phyloP scores from a whole-genome alignment of 805 yeast species.

The Jamesozyma piceae region DNA sequence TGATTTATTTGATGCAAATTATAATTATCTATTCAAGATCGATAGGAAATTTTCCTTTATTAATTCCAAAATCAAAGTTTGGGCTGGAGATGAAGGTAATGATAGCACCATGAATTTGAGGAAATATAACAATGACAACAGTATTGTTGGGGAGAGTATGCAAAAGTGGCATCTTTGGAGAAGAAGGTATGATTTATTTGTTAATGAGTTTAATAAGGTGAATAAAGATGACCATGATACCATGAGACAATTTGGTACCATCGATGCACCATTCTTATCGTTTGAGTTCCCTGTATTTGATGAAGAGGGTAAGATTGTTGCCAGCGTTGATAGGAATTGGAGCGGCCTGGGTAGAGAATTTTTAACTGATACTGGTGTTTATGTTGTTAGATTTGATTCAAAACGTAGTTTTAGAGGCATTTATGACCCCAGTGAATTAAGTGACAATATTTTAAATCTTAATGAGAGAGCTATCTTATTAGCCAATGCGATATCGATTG shows the following conservation, averaged over 20 bases:
- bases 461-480: slow-evolving; percentile 81
- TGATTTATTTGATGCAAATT: slow-evolving; percentile 58
- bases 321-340: slow-evolving; percentile 85
- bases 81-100: slow-evolving; percentile 23
- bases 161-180: slow-evolving; percentile 97
- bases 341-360: slow-evolving; percentile 89
- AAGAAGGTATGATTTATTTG: slow-evolving; percentile 71
- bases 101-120: slow-evolving; percentile 8
- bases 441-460: slow-evolving; percentile 43
- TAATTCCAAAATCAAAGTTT: slow-evolving; percentile 68
- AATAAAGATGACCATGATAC: slow-evolving; percentile 27
- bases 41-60: slow-evolving; percentile 79
- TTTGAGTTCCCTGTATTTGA: slow-evolving; percentile 76
- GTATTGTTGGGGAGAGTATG: slow-evolving; percentile 69
- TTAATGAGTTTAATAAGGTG: slow-evolving; percentile 22
- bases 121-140: slow-evolving; percentile 21
- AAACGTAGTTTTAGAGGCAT: slow-evolving; percentile 55
- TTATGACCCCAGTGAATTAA: slow-evolving; percentile 33
- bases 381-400: slow-evolving; percentile 70
- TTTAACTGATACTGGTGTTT: slow-evolving; percentile 91
- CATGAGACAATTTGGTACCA: slow-evolving; percentile 61
- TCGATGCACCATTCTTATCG: slow-evolving; percentile 79
- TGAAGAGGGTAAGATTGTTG: slow-evolving; percentile 49
- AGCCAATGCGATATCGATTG: slow-evolving; percentile 85
- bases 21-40: slow-evolving; percentile 53